phyloP scores from a whole-genome alignment of 139 green algal species.

The Micractinium sp. region DNA sequence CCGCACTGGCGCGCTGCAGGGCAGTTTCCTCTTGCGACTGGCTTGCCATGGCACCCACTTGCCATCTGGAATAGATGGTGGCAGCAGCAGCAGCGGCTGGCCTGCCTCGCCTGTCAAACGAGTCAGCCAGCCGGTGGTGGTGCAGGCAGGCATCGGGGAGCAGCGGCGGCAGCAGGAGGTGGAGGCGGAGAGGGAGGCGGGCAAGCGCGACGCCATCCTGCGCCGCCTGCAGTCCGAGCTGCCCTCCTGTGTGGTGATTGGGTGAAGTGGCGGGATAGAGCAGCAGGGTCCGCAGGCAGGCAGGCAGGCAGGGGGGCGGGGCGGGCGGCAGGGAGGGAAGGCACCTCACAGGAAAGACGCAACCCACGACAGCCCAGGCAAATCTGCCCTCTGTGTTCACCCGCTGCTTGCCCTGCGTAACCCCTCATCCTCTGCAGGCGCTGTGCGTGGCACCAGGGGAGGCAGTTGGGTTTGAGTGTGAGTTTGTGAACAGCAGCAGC shows the following conservation, averaged over 20 bases:
- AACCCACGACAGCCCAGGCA: not conserved
- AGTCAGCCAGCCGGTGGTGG: not conserved
- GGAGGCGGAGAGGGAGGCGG: not conserved
- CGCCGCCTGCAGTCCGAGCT: constrained; percentile 24
- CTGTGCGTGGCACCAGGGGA: constrained; percentile 4
- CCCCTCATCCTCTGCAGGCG: not conserved
- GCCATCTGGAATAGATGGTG: not conserved
- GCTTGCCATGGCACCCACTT: not conserved
- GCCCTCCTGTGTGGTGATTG: not conserved
- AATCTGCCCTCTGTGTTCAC: not conserved
- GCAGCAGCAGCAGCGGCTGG: not conserved
- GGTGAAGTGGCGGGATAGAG: not conserved
- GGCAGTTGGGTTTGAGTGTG: not conserved
- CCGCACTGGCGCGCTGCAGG: not conserved
- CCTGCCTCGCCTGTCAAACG: not conserved
- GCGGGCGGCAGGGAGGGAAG: not conserved
- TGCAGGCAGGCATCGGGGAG: not conserved
- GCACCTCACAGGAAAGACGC: not conserved
- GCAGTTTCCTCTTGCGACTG: constrained; percentile 20
- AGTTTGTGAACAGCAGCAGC: constrained; percentile 15
- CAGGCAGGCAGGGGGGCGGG: too few species aligned
- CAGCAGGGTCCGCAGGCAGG: not conserved
- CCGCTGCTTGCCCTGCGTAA: not conserved
- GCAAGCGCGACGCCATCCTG: constrained; percentile 23
- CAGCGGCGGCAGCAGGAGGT: not conserved